A percentile compares a stretch with the other conserved stretches of the same genome.
Evolutionary conservation across 768 basidiomycete species (phyloP).

Genomic region (Pleurotus citrinopileatus): DNA sequence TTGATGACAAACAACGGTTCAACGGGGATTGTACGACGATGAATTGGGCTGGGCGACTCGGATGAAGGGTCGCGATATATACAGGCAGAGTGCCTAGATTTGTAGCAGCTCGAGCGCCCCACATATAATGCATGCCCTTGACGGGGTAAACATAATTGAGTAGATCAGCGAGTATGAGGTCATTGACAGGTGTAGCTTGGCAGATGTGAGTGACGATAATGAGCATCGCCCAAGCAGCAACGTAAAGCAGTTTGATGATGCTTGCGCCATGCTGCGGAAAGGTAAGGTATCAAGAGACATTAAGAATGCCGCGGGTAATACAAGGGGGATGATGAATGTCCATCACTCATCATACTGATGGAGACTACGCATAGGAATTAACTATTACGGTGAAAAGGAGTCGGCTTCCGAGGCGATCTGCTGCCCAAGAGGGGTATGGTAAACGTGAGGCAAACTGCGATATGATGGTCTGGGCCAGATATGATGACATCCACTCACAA

Average conservation of each 20-base stretch:
- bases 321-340: neutral
- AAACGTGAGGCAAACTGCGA: conserved; percentile 6
- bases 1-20: neutral
- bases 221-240: no score
- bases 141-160: no score
- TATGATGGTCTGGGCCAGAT: conserved; percentile 5
- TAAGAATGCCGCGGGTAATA: conserved; percentile 6
- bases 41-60: neutral
- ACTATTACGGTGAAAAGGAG: no score
- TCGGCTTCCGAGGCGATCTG: conserved; percentile 9
- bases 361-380: no score
- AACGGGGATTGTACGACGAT: neutral
- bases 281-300: neutral
- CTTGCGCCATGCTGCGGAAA: conserved; percentile 8
- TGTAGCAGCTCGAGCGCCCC: neutral
- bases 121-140: no score
- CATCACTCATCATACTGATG: no score
- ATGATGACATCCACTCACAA: conserved; percentile 7
- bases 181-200: no score
- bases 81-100: neutral
- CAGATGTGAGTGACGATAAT: no score
- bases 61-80: conserved; percentile 2
- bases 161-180: conserved; percentile 8
- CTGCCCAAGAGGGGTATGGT: neutral
- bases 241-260: neutral